Conservation (phyloP, 495 filamentous ascomycete species). For the Echria macrotheca region DNA sequence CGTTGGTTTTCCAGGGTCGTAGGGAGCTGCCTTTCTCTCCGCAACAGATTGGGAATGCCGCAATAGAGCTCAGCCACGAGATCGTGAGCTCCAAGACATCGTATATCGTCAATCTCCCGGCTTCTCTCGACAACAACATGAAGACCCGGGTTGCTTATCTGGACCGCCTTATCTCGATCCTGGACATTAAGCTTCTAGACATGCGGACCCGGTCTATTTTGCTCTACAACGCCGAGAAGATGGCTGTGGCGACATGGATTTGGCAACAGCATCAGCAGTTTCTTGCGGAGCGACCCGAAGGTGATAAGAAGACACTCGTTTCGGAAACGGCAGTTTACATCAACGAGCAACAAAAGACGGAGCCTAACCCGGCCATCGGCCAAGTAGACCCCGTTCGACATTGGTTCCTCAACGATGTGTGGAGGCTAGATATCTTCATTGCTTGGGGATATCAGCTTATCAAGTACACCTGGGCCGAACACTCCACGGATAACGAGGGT, state of each 20-base stretch:
- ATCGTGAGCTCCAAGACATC: conserved; percentile 69
- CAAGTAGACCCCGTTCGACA: conserved; percentile 69
- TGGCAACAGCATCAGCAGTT: conserved; percentile 71
- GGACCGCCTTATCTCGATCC: conserved; percentile 61
- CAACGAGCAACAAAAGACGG: conserved; percentile 63
- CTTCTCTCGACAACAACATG: conserved; percentile 77
- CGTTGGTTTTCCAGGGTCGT: conserved; percentile 67
- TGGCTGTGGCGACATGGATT: conserved; percentile 73
- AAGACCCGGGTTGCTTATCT: conserved; percentile 62
- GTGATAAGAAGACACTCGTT: conserved; percentile 53
- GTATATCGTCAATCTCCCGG: conserved; percentile 63
- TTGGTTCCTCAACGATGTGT: conserved; percentile 77
- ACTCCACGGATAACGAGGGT: conserved; percentile 40
- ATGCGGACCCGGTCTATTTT: conserved; percentile 67
- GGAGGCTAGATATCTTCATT: conserved; percentile 65
- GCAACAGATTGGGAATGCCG: conserved; percentile 70
- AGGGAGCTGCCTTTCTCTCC: conserved; percentile 56
- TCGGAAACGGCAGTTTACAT: conserved; percentile 63
- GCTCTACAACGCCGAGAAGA: conserved; percentile 85
- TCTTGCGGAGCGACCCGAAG: conserved; percentile 36
- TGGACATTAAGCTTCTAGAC: conserved; percentile 55
- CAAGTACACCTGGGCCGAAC: conserved; percentile 56
- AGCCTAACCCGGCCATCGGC: conserved; percentile 48
- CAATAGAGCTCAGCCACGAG: conserved; percentile 71
- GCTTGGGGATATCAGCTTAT: conserved; percentile 70